phyloP scores from a whole-genome alignment of 768 basidiomycete genomes.

The Chalciporus piperatus region DNA sequence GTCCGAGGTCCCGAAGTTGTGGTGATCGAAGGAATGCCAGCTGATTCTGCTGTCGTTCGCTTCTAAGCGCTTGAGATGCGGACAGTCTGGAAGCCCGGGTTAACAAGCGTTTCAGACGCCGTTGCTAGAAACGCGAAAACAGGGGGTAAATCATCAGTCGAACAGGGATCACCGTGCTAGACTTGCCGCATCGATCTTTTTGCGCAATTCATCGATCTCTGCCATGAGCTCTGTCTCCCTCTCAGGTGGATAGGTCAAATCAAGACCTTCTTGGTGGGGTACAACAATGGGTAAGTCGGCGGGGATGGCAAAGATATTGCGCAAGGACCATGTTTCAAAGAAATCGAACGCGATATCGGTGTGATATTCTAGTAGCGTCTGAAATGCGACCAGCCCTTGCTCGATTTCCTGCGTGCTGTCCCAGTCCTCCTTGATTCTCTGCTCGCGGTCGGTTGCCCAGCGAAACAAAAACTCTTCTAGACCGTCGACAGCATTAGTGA shows the following conservation, averaged over 20 bases:
- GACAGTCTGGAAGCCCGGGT: constrained; percentile 51
- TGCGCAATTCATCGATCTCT: constrained; percentile 65
- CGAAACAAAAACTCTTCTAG: constrained; percentile 75
- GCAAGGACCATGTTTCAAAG: constrained; percentile 85
- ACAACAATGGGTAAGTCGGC: constrained; percentile 66
- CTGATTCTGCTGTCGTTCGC: constrained; percentile 40
- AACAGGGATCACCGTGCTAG: neutral
- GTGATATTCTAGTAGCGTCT: constrained; percentile 84
- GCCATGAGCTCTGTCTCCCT: constrained; percentile 59
- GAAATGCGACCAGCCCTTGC: constrained; percentile 81
- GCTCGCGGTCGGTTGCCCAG: constrained; percentile 67
- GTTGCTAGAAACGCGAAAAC: constrained; percentile 45
- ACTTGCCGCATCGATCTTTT: constrained; percentile 68
- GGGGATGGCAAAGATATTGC: constrained; percentile 83
- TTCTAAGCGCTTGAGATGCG: constrained; percentile 43
- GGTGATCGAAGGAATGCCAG: constrained; percentile 46
- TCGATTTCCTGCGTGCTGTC: constrained; percentile 69
- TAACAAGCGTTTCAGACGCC: constrained; percentile 58
- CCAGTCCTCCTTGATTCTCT: constrained; percentile 44
- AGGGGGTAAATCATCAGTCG: constrained; percentile 7
- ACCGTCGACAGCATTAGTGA: constrained; percentile 74
- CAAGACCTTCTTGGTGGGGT: constrained; percentile 71
- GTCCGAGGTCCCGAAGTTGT: constrained; percentile 36
- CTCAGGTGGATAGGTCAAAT: constrained; percentile 59
- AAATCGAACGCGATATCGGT: constrained; percentile 90